Evolutionary conservation across 2,329 filamentous ascomycete genomes (phyloP), one percentile per base, ranked within the genome.

Genomic region (Neofusicoccum ribis): DNA sequence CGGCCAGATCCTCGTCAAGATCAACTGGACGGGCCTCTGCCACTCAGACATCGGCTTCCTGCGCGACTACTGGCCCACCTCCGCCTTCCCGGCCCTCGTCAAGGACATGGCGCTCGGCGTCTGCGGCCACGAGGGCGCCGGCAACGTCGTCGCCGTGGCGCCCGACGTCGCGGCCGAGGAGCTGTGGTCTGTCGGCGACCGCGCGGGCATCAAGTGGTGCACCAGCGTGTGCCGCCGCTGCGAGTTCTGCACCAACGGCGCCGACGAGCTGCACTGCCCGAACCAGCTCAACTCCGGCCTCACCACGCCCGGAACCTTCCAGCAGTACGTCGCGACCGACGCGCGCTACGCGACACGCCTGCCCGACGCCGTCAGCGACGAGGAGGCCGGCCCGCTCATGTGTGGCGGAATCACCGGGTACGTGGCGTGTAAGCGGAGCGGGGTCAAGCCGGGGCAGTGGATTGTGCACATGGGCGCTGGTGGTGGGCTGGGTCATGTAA

Each of bases 1-100:
- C 9, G 79, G 85, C 54, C 85, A 88, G 66, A 75, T 88, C 27
- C 78, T 88, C 9, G 78, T 88, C 70, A 83, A 81, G 63, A 77
- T 88, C 61, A 88, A 87, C 66, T 80, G 80, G 39, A 88, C 85
- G 1, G 86, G 86, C 0, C 78, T 88, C 58, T 88, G 86, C 75
- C 81, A 83, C 66, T 82, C 80, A 34, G 86, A 88, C 69, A 74
- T 88, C 17, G 85, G 87, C 70, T 83, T 83, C 73, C 86, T 86
- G 83, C 68, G 83, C 62, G 81, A 82, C 63, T 85, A 88, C 70
- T 81, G 84, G 75, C 73, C 74, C 39, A 77, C 77, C 74, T 74
- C 72, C 9, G 68, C 69, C 0, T 75, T 82, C 39, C 77, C 82
- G 0, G 3, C 20, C 37, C 54, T 59, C 14, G 41, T 59, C 15